phyloP scores from a whole-genome alignment of 371 early-diverging fungal species.

The Nosema muscidifuracis region DNA sequence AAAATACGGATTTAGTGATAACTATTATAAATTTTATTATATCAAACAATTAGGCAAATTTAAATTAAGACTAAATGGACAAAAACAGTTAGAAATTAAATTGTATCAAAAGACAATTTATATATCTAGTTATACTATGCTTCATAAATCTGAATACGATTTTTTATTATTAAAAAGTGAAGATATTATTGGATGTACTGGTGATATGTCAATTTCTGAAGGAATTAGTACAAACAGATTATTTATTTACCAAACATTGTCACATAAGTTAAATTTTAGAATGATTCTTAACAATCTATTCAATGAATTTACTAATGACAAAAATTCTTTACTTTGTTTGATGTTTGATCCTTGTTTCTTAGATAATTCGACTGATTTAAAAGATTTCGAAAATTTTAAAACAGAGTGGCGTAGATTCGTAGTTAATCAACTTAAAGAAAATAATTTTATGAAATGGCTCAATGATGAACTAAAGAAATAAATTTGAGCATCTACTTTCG shows the following conservation, averaged over 20 bases:
- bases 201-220: conserved; percentile 1
- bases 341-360: background rate
- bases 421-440: background rate
- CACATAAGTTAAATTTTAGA: background rate
- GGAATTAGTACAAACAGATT: background rate
- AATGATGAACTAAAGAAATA: background rate
- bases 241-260: background rate
- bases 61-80: background rate
- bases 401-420: background rate
- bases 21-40: background rate
- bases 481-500: too few relatives aligned
- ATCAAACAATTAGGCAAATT: background rate
- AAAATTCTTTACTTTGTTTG: background rate
- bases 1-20: background rate
- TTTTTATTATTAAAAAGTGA: background rate
- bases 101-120: background rate
- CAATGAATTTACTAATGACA: background rate
- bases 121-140: background rate
- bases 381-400: background rate
- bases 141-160: background rate
- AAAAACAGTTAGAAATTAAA: background rate
- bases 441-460: background rate
- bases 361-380: background rate
- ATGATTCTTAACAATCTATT: background rate
- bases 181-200: background rate